Conservation (phyloP, 2,329 filamentous ascomycete genomes). For the Echinosphaeria canescens region DNA sequence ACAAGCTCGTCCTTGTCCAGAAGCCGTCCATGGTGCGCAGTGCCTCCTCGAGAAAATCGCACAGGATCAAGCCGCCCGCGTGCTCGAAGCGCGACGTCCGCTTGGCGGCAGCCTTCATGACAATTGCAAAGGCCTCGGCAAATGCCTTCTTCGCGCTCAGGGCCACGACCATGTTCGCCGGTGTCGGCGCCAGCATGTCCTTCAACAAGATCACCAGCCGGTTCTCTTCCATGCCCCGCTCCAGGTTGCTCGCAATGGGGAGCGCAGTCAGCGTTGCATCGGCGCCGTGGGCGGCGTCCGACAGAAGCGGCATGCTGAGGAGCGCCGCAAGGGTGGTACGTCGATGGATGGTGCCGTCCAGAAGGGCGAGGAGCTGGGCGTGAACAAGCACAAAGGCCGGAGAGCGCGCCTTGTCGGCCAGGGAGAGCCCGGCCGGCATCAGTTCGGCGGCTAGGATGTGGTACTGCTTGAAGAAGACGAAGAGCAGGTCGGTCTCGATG, state of each 20-base stretch:
- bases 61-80: constrained; percentile 70
- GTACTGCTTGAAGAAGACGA: constrained; percentile 79
- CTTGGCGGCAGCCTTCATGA: constrained; percentile 54
- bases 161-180: constrained; percentile 15
- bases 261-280: constrained; percentile 43
- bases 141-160: constrained; percentile 41
- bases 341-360: constrained; percentile 71
- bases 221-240: constrained; percentile 75
- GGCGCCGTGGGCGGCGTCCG: constrained; percentile 24
- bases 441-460: constrained; percentile 61
- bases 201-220: constrained; percentile 63
- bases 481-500: constrained; percentile 73
- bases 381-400: constrained; percentile 68
- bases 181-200: constrained; percentile 54
- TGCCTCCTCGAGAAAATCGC: constrained; percentile 74
- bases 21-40: constrained; percentile 37
- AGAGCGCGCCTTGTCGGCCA: constrained; percentile 35
- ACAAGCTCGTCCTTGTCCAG: too few relatives aligned
- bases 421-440: constrained; percentile 29
- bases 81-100: constrained; percentile 66
- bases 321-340: constrained; percentile 31
- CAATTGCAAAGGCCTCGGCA: constrained; percentile 48
- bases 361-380: constrained; percentile 54
- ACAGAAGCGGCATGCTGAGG: constrained; percentile 16
- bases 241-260: constrained; percentile 40